Conservation (phyloP, 2,329 filamentous ascomycete genomes). For the Sporothrix sp. region DNA sequence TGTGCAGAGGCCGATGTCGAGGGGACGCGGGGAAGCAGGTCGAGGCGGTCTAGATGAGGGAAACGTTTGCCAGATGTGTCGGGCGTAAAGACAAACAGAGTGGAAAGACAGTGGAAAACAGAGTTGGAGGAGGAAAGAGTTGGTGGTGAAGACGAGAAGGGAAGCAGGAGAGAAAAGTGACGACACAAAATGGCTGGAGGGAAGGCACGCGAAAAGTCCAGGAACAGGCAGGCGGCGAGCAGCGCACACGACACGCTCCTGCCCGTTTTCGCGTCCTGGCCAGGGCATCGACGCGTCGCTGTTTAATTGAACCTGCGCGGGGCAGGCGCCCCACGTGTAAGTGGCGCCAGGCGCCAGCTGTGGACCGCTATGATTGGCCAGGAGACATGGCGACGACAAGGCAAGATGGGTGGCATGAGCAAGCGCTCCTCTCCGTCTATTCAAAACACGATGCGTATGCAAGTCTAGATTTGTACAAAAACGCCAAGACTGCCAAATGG, state of each 20-base stretch:
- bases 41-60: neutral
- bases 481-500: neutral
- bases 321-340: conserved; percentile 10
- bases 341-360: no score
- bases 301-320: conserved; percentile 19
- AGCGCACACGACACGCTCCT: conserved; percentile 5
- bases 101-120: neutral
- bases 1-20: neutral
- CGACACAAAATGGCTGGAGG: neutral
- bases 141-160: neutral
- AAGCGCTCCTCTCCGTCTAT: neutral
- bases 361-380: neutral
- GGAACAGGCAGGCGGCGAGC: neutral
- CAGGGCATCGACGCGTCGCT: conserved; percentile 17
- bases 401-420: no score
- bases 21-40: neutral
- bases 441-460: neutral
- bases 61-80: neutral
- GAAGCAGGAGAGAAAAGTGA: neutral
- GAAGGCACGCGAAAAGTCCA: neutral
- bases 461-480: neutral
- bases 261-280: conserved; percentile 16
- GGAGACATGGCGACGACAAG: conserved; percentile 2
- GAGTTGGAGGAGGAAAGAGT: neutral
- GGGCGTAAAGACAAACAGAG: neutral